Evolutionary conservation across 306 rosid genomes (phyloP), one percentile per base, ranked within the genome.

Genomic region (Hylodesmum podocarpum): DNA sequence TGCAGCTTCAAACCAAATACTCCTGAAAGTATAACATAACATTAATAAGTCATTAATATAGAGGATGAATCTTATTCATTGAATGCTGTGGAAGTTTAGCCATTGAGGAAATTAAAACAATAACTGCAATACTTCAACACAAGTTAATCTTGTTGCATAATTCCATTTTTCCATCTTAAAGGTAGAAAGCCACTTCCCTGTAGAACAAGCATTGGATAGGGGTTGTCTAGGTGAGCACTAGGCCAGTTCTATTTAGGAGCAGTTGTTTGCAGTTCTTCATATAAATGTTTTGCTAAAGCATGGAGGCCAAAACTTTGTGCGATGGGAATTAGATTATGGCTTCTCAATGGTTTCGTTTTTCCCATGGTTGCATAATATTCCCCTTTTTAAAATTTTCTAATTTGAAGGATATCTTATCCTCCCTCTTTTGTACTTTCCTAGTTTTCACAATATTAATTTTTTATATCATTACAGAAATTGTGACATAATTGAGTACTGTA

Each of bases 1-100:
- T 2, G 99, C 99, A 81, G 99, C 99, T 84, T 96, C 98, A 86
- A 96, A 96, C 99, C 99, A 96, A 79, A 96, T 89, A 81, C 97
- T 93, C 97, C 99, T 95, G 90, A 53, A 84, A 31, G 54, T 47
- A 50, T 72, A 59, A 44, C 78, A 74, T 40, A 58, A 22, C 4
- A 79, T 73, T 28, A 83, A 59, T 72, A 80, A 80, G 73, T 79
- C 66, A 72, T 13, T 18, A 19, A 43, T 67, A 85, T 8, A 74
- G 49, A 47, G 66, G 53, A 55, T 71, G 36, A 68, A 80, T 37
- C 68, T 66, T 8, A 49, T 40, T 53, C 61, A 68, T 28, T 62
- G 80, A 31, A 58, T 67, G 62, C 33, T 29, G n/a, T 59, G 19
- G 19, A 33, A 55, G 24, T 66, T 51, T 10, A 51, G 39, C 15